Base-by-base conservation (phyloP, 805 yeast genomes). In the Yueomyces sp. region DNA sequence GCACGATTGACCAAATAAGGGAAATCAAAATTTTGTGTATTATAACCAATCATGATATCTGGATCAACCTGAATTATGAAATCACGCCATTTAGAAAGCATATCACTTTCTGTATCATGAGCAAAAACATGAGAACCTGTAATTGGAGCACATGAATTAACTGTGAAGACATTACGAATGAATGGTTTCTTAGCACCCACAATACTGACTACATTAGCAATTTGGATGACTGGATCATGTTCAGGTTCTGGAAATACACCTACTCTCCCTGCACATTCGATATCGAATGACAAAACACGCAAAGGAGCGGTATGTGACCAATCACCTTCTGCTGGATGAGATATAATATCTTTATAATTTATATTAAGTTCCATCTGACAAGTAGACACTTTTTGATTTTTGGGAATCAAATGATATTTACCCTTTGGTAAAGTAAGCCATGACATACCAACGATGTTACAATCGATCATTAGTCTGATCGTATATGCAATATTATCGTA, bases 201-300 rank as follows among this genome's bases (percentile, higher is more conserved):
- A 42, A 76, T 69, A 54, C 85, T 81, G 2, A 90, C 94, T 30
- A 92, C 96, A 56, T 86, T 90, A 4, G 98, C 98, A 49, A 92
- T 94, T 64, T 94, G 98, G 57, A 92, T 92, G 7, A 92, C 95
- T 0, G 96, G 83, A 66, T 92, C 99, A 40, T 77, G 73, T 48
- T 83, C 83, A 2, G 99, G 81, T 57, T 92, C 98, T 1, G 99
- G 98, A 61, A 92, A 92, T 9, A 92, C 74, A 43, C 98, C 98
- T 50, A 85, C 83, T 63, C 99, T 77, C 39, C 98, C 98, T 3
- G 98, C 92, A 73, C 99, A 92, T 64, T 92, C 99, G 48, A 92
- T 92, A 70, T 92, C 99, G 61, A 92, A 90, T 8, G 96, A 87
- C 51, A 92, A 68, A 41, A 92, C 79, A 55, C 99, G 80, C 47